These are phyloP conservation scores for Staphylotrichum tortipilum DNA, from an alignment of 495 filamentous ascomycete species.

Conservation along the genomic window DNA sequence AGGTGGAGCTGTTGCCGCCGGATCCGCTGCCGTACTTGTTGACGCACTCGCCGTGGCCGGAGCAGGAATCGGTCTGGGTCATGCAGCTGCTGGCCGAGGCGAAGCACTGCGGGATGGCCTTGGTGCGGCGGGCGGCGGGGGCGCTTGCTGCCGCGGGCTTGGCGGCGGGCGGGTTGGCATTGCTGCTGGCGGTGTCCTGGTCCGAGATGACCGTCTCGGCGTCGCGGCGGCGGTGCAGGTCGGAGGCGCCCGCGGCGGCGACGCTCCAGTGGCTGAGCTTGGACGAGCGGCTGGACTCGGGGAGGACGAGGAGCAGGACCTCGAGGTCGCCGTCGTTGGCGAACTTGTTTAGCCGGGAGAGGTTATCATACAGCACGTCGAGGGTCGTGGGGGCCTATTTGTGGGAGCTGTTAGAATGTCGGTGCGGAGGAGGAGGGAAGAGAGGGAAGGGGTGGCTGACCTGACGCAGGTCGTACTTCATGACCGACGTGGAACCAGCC, in stretches of 20 bases:
- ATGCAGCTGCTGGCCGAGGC: conserved; percentile 50
- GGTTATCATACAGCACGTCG: conserved; percentile 23
- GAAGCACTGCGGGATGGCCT: conserved; percentile 53
- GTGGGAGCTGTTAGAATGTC: not conserved
- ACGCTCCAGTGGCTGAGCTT: conserved; percentile 24
- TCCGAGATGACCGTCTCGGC: conserved; percentile 28
- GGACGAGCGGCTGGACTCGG: conserved; percentile 31
- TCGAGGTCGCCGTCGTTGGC: conserved; percentile 34
- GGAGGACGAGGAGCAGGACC: conserved; percentile 37
- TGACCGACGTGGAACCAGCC: conserved; percentile 35
- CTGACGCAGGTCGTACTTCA: conserved; percentile 35
- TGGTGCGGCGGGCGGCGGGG: conserved; percentile 17
- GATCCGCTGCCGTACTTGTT: conserved; percentile 47
- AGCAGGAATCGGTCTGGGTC: conserved; percentile 59
- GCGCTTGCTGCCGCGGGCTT: not conserved
- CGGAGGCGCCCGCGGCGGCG: conserved; percentile 20
- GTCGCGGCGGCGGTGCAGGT: conserved; percentile 30
- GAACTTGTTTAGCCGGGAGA: conserved; percentile 26
- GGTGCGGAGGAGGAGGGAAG: not conserved
- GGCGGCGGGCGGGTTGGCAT: not conserved
- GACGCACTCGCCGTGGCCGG: conserved; percentile 63
- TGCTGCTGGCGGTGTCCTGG: not conserved
- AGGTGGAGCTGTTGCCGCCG: conserved; percentile 21
- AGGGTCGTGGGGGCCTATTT: conserved; percentile 25
- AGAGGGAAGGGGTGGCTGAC: conserved; percentile 16